Evolutionary conservation across 2,329 filamentous ascomycete species (phyloP), one percentile per base, ranked within the genome.

Genomic region (Fulvia fulva): DNA sequence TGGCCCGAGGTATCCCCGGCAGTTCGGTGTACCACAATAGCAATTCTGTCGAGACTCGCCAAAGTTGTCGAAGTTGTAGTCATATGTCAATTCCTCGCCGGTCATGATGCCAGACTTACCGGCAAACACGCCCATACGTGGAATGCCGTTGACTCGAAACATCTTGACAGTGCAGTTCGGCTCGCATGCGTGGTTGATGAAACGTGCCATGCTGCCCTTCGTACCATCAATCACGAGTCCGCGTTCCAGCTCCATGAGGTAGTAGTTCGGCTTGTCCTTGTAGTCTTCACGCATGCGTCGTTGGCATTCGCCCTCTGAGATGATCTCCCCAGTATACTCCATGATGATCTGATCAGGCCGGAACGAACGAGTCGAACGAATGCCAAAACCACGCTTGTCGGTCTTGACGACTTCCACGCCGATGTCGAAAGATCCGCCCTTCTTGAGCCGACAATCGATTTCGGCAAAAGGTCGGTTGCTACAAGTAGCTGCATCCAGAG

Each of bases 211-310:
- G 65, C 90, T 96, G 68, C 94, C 94, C 56, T 90, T 91, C 26
- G 92, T 97, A 32, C 93, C 94, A 77, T 99, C 94, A 64, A 99
- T 96, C 68, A 97, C 96, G 86, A 97, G 94, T 74, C 95, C 94
- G 74, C 97, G 91, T 71, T 97, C 92, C 72, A 97, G 97, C 56
- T 91, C 91, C 94, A 99, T 99, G 51, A 99, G 80, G 74, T 99
- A 99, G 75, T 96, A 97, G 75, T 91, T 96, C 90, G 94, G 88
- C 68, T 96, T 96, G 71, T 96, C 84, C 74, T 94, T 95, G 78
- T 99, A 99, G 59, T 89, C 83, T 62, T 93, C 88, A 59, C 89
- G 91, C 92, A 97, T 97, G 56, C 94, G 87, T 49, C 89, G 84
- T 72, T 97, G 91, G 70, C 92, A 96, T 73, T 99, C 94, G 28